A percentile compares a stretch with the other conserved stretches of the same genome.
Evolutionary conservation across 2,329 filamentous ascomycete species (phyloP).

Genomic region (Alternaria hordeiaustralica): DNA sequence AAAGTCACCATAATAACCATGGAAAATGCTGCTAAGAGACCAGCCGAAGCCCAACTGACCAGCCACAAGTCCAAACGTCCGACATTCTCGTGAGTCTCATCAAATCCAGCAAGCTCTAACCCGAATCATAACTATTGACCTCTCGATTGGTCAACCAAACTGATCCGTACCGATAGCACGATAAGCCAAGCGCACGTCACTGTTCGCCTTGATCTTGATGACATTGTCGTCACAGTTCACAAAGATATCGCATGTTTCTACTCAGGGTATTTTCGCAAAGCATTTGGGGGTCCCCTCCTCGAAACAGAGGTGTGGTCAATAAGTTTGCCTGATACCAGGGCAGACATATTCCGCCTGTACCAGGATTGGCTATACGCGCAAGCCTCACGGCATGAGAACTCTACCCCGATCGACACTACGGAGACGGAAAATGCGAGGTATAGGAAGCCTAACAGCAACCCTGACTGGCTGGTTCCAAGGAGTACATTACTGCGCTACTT

Average conservation of each 20-base stretch:
- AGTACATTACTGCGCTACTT: background rate
- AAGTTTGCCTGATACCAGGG: background rate
- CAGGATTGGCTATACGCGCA: background rate
- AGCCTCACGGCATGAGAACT: background rate
- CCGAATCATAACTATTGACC: background rate
- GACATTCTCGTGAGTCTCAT: background rate
- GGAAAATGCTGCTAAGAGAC: background rate
- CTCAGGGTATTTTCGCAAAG: background rate
- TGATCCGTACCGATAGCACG: background rate
- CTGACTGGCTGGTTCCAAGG: background rate
- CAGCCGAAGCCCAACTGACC: background rate
- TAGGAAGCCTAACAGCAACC: background rate
- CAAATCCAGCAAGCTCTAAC: background rate
- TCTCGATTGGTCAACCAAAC: background rate
- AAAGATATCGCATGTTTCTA: conserved; percentile 1
- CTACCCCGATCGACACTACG: background rate
- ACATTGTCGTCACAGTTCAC: background rate
- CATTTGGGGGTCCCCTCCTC: background rate
- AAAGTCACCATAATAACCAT: background rate
- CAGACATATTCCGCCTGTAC: background rate
- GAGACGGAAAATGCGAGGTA: background rate
- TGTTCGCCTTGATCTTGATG: background rate
- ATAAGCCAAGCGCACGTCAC: background rate
- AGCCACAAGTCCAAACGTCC: background rate
- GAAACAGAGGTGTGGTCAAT: background rate